Evolutionary conservation across 2,329 filamentous ascomycete genomes (phyloP).

Genomic region (Biscogniauxia sp.): DNA sequence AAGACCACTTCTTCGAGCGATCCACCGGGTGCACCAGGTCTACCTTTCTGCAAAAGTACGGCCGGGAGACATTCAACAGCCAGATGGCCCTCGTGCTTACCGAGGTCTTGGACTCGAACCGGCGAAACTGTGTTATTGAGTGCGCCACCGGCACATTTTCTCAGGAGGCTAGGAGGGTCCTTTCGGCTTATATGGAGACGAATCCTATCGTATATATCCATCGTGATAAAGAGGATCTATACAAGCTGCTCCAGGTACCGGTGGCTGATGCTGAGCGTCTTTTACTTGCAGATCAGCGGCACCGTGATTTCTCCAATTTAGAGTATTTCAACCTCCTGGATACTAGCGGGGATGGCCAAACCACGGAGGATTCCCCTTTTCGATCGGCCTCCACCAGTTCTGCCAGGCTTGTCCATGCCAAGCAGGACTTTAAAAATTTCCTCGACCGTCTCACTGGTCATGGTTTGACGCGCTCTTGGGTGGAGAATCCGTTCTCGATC

Average conservation of each 20-base stretch:
- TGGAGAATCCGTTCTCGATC: slow-evolving; percentile 60
- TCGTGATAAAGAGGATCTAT: slow-evolving; percentile 62
- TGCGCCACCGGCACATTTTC: slow-evolving; percentile 65
- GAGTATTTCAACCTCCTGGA: slow-evolving; percentile 70
- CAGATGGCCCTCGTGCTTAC: slow-evolving; percentile 61
- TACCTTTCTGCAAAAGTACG: slow-evolving; percentile 59
- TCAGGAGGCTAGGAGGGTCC: slow-evolving; percentile 53
- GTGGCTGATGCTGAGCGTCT: slow-evolving; percentile 53
- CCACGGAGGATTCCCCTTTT: slow-evolving; percentile 32
- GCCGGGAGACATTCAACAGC: slow-evolving; percentile 58
- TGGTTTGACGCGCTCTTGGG: slow-evolving; percentile 48
- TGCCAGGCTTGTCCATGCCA: slow-evolving; percentile 56
- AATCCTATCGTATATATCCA: slow-evolving; percentile 71
- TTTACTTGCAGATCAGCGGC: slow-evolving; percentile 52
- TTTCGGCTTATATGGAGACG: slow-evolving; percentile 58
- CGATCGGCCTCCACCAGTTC: slow-evolving; percentile 49
- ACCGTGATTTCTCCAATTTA: slow-evolving; percentile 64
- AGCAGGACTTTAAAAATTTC: slow-evolving; percentile 59
- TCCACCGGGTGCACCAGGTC: slow-evolving; percentile 59
- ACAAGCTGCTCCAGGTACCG: slow-evolving; percentile 50
- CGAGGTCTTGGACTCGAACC: slow-evolving; percentile 57
- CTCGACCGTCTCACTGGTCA: slow-evolving; percentile 57
- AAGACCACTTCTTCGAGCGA: slow-evolving; percentile 66
- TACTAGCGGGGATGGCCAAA: slow-evolving; percentile 33
- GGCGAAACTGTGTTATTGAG: slow-evolving; percentile 64